Evolutionary conservation across 257 asterid genomes (phyloP), one percentile per base, ranked within the genome.

Genomic region (Nicotiana noctiflora): DNA sequence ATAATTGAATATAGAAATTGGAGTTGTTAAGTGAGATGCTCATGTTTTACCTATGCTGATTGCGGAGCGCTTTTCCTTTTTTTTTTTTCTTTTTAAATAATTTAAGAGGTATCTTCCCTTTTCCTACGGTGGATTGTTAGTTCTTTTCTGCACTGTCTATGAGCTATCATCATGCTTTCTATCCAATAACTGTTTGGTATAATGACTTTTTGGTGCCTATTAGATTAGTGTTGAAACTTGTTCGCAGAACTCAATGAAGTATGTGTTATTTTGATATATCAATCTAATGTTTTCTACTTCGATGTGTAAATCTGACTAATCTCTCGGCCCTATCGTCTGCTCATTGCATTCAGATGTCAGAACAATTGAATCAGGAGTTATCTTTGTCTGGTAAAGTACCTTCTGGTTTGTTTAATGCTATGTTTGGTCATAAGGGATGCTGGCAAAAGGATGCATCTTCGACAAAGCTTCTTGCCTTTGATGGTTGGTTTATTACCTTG

Each of bases 401-500:
- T 59, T 92, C 95, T 57, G 98, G 99, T 72, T 52, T 90, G 77
- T 91, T 93, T 82, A 95, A 95, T 86, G 46, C 94, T 19, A 93
- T 93, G 97, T 95, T 93, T 62, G 89, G 89, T 82, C 92, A 85
- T 85, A 93, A 95, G 86, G 97, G 97, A 75, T 89, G 94, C 89
- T 95, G 99, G 99, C 93, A 92, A 89, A 89, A 84, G 62, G 98
- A 95, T 84, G 97, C 97, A 66, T 85, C 97, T n/a, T 82, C 88
- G 34, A 86, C 99, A 31, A 93, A 93, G 77, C 76, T 86, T 75
- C 97, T 95, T 29, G 97, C 97, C 7, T 94, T 90, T 82, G 97
- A 95, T 84, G 99, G 99, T 57, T 95, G 97, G 97, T 87, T 89
- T 83, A 93, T 93, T 80, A 80, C 93, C 66, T 82, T 95, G 88